Conservation (phyloP, 495 filamentous ascomycete species). For the Neurospora hispaniola region DNA sequence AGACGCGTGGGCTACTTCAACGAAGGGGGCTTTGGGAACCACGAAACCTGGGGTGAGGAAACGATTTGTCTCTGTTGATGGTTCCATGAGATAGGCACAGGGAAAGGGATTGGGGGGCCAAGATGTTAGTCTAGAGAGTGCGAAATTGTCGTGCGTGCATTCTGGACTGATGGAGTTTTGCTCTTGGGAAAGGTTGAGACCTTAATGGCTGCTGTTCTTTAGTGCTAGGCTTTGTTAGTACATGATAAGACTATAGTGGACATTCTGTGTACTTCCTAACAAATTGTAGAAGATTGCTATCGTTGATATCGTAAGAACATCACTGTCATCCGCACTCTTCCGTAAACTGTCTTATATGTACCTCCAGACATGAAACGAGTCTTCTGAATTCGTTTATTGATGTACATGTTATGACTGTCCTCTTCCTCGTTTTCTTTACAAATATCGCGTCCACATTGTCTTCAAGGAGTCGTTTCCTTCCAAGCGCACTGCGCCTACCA, state of each 20-base stretch:
- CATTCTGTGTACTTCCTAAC: not conserved
- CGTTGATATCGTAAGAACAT: not conserved
- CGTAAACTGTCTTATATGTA: not conserved
- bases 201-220: not conserved
- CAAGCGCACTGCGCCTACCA: not conserved
- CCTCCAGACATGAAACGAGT: not conserved
- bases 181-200: not conserved
- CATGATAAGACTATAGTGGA: accelerated
- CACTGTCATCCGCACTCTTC: not conserved
- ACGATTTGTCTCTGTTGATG: not conserved
- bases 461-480: not conserved
- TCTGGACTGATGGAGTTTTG: not conserved
- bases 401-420: no score
- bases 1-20: not conserved
- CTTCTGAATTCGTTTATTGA: no score
- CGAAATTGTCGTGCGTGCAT: not conserved
- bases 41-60: not conserved
- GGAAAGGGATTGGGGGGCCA: accelerated
- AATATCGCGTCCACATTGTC: not conserved
- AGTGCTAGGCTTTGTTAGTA: not conserved
- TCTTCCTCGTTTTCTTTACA: not conserved
- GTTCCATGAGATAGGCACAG: no score
- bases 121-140: not conserved
- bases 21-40: no score
- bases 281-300: accelerated